Evolutionary conservation across 2,329 filamentous ascomycete species (phyloP).

Genomic region (Zopfia rhizophila): DNA sequence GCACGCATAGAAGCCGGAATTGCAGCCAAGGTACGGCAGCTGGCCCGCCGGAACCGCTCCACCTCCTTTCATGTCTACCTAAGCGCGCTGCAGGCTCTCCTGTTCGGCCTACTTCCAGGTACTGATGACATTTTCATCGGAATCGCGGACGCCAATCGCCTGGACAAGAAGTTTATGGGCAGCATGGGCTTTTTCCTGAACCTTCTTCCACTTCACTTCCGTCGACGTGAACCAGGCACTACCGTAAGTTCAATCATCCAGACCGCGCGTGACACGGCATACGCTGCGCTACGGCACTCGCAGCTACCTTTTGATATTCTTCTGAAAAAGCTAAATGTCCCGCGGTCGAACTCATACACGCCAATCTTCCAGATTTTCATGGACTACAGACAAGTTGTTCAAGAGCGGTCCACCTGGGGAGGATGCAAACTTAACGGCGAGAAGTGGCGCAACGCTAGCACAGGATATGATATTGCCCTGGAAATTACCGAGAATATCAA

Average conservation of each 20-base stretch:
- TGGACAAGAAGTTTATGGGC: constrained; percentile 38
- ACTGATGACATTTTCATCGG: constrained; percentile 59
- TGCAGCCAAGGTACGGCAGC: constrained; percentile 29
- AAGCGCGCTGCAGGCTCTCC: constrained; percentile 46
- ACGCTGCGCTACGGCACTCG: constrained; percentile 56
- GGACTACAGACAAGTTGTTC: constrained; percentile 55
- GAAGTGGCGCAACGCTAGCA: constrained; percentile 26
- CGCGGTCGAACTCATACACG: constrained; percentile 50
- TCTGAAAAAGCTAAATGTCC: constrained; percentile 55
- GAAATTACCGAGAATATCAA: constrained; percentile 19
- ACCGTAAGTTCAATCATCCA: constrained; percentile 39
- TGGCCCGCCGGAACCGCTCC: constrained; percentile 32
- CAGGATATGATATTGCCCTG: constrained; percentile 27
- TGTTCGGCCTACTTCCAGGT: constrained; percentile 34
- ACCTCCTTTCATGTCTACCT: constrained; percentile 61
- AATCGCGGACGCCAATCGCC: constrained; percentile 58
- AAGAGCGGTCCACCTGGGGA: constrained; percentile 25
- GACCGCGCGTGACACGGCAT: constrained; percentile 33
- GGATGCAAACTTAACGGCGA: constrained; percentile 34
- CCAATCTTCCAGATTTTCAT: constrained; percentile 64
- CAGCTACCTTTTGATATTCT: constrained; percentile 62
- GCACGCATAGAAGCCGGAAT: constrained; percentile 9
- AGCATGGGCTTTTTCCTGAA: constrained; percentile 63
- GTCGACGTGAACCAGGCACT: constrained; percentile 14
- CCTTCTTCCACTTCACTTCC: constrained; percentile 59